A percentile compares a stretch with the other conserved stretches of the same genome.
phyloP scores from a whole-genome alignment of 371 early-diverging fungal genomes.

The Nematocida parisii region DNA sequence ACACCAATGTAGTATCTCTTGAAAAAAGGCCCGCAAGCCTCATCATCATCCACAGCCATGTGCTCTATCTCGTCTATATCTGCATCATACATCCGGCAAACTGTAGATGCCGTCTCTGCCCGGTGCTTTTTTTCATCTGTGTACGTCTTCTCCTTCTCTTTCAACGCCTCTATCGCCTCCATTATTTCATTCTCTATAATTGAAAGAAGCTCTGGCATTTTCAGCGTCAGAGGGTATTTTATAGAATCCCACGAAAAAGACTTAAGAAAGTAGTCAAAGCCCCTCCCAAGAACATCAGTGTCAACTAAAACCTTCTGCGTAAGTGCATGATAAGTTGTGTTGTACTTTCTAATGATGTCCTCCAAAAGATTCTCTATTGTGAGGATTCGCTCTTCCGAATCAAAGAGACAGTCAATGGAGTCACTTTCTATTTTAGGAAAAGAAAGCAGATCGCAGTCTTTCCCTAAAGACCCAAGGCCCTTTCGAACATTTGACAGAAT shows the following conservation, averaged over 20 bases:
- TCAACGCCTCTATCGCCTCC: constrained; percentile 16
- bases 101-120: background rate
- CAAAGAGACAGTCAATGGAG: constrained; percentile 55
- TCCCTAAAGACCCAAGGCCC: constrained; percentile 48
- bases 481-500: constrained; percentile 33
- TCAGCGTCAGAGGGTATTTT: constrained; percentile 25
- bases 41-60: constrained; percentile 6
- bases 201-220: constrained; percentile 29
- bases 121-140: constrained; percentile 36
- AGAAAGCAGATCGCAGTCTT: constrained; percentile 35
- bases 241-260: constrained; percentile 38
- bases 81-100: background rate
- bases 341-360: constrained; percentile 29
- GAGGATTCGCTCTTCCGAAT: constrained; percentile 35
- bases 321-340: background rate
- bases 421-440: constrained; percentile 42
- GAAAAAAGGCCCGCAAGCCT: constrained; percentile 22
- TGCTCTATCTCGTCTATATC: constrained; percentile 35
- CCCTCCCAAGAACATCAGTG: constrained; percentile 35
- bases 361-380: constrained; percentile 32
- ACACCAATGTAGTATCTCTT: constrained; percentile 53
- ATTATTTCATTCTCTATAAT: constrained; percentile 31
- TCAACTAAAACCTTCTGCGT: background rate
- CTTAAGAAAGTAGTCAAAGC: constrained; percentile 54
- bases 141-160: constrained; percentile 34